These are phyloP conservation scores for Ustanciosporium gigantosporum DNA, from an alignment of 1,284 basidiomycete species.

Conservation along the genomic window DNA sequence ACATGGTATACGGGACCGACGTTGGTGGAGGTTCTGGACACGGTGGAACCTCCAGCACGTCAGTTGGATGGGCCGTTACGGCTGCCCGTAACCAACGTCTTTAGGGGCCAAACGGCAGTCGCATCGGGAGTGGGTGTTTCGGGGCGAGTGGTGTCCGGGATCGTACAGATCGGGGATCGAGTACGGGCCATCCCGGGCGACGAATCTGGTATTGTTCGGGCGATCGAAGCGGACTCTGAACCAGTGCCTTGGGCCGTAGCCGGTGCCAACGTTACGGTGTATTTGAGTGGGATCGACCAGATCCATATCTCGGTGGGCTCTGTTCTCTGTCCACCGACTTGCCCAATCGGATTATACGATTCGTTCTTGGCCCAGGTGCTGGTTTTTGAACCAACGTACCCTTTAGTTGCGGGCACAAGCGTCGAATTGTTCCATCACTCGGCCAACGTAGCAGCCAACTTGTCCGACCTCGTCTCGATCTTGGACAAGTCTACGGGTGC, in stretches of 20 bases:
- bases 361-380: conserved; percentile 85
- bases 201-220: conserved; percentile 77
- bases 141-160: conserved; percentile 83
- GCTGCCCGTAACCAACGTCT: conserved; percentile 91
- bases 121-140: conserved; percentile 75
- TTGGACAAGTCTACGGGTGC: conserved; percentile 78
- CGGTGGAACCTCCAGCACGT: conserved; percentile 73
- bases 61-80: conserved; percentile 78
- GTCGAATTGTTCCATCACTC: conserved; percentile 89
- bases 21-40: conserved; percentile 75
- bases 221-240: conserved; percentile 82
- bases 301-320: conserved; percentile 82
- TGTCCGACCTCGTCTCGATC: conserved; percentile 76
- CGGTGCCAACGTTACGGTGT: conserved; percentile 84
- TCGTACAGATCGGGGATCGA: conserved; percentile 88
- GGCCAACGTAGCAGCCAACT: conserved; percentile 82
- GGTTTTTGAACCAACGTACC: conserved; percentile 87
- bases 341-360: conserved; percentile 73
- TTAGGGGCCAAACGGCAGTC: conserved; percentile 77
- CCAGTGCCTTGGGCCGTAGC: conserved; percentile 83
- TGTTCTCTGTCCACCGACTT: conserved; percentile 76
- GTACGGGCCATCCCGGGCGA: conserved; percentile 88
- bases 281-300: conserved; percentile 81
- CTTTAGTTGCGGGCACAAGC: conserved; percentile 83
- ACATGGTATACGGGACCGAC: conserved; percentile 86